phyloP scores from a whole-genome alignment of 2,329 filamentous ascomycete species.

The Westerdykella aurantiaca region DNA sequence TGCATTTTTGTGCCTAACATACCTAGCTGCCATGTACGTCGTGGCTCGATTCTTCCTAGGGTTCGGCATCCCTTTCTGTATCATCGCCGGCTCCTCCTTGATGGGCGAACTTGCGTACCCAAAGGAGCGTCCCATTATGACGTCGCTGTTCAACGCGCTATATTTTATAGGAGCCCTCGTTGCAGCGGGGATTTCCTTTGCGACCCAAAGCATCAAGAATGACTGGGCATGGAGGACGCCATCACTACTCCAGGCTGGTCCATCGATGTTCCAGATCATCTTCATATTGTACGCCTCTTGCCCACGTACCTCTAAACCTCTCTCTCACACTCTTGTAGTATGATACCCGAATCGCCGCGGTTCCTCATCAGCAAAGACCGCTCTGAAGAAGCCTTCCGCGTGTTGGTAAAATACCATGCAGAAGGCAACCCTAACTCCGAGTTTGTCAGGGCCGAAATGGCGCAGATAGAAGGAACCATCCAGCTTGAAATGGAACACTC shows the following conservation, averaged over 20 bases:
- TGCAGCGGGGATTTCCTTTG: conserved; percentile 59
- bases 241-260: conserved; percentile 57
- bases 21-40: conserved; percentile 47
- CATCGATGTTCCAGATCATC: conserved; percentile 55
- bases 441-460: conserved; percentile 60
- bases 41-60: conserved; percentile 56
- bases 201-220: conserved; percentile 51
- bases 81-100: conserved; percentile 53
- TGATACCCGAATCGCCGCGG: conserved; percentile 59
- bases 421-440: conserved; percentile 53
- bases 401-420: conserved; percentile 59
- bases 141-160: conserved; percentile 56
- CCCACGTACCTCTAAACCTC: background rate
- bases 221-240: conserved; percentile 64
- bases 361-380: conserved; percentile 60
- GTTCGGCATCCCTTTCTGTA: conserved; percentile 56
- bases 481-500: conserved; percentile 49
- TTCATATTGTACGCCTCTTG: conserved; percentile 50
- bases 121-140: conserved; percentile 55
- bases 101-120: conserved; percentile 58
- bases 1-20: conserved; percentile 1
- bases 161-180: conserved; percentile 56
- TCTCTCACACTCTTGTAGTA: conserved; percentile 4
- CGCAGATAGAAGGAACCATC: conserved; percentile 60
- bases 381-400: conserved; percentile 54